Conservation (phyloP, 2,329 filamentous ascomycete genomes). For the Ceratocystis colombiana region DNA sequence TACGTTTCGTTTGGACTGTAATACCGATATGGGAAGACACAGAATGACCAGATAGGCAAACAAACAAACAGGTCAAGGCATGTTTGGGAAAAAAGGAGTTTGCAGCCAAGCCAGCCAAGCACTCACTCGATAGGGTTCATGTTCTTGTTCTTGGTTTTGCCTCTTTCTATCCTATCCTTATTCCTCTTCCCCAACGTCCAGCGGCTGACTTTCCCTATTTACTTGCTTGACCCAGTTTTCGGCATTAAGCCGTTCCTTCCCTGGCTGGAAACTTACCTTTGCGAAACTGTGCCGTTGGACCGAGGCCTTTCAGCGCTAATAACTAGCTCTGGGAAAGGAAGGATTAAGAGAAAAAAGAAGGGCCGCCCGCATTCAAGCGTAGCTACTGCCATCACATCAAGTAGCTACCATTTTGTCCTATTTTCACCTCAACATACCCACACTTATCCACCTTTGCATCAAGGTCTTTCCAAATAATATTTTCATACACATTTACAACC, state of each 20-base stretch:
- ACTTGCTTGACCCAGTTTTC: conserved; percentile 13
- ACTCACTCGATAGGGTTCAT: neutral
- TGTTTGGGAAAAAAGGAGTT: neutral
- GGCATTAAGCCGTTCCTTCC: conserved; percentile 18
- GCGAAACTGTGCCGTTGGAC: conserved; percentile 16
- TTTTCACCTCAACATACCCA: neutral
- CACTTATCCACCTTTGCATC: no score
- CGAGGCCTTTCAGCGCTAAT: conserved; percentile 1
- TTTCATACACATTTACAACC: no score
- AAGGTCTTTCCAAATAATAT: no score
- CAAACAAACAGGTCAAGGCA: neutral
- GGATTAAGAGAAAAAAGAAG: neutral
- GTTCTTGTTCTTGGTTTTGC: neutral
- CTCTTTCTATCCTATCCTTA: neutral
- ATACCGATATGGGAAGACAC: neutral
- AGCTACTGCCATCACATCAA: neutral
- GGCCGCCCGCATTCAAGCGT: neutral
- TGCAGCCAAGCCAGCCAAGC: conserved; percentile 7
- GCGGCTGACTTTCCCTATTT: neutral
- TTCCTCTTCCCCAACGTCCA: neutral
- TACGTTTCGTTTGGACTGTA: neutral
- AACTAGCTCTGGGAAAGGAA: neutral
- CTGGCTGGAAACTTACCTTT: neutral
- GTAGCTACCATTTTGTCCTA: neutral
- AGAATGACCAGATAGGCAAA: neutral